phyloP scores from a whole-genome alignment of 345 rosid genomes.

The Psidium friedrichsthalianum region DNA sequence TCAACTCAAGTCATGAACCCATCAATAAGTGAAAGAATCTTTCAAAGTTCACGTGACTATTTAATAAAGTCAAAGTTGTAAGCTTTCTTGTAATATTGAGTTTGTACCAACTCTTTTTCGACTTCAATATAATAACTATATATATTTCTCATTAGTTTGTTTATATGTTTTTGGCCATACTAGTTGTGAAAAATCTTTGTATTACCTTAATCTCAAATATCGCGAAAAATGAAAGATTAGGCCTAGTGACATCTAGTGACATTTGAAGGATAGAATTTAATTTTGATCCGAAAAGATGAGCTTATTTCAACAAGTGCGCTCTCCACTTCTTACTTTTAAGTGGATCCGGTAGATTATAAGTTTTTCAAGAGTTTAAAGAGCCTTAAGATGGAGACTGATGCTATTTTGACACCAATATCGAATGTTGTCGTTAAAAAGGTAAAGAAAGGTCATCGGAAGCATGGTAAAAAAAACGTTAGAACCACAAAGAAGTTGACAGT shows the following conservation, averaged over 20 bases:
- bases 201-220: not conserved
- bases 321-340: not conserved
- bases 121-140: not conserved
- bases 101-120: not conserved
- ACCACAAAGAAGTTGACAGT: not conserved
- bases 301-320: not conserved
- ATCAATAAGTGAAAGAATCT: not conserved
- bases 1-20: not conserved
- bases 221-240: too few species aligned
- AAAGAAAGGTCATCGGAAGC: not conserved
- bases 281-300: not conserved
- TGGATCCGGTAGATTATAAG: not conserved
- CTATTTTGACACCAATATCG: not conserved
- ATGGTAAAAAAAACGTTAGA: not conserved
- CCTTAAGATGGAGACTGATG: not conserved
- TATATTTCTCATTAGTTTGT: not conserved
- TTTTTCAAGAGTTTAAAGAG: not conserved
- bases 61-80: not conserved
- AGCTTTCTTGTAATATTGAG: not conserved
- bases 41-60: rapidly evolving
- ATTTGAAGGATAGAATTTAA: not conserved
- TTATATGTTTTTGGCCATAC: not conserved
- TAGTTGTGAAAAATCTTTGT: not conserved
- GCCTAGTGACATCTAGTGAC: not conserved
- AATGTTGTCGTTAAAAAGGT: not conserved